Percentiles rank a stretch among this genome's conserved stretches.
phyloP scores from a whole-genome alignment of 345 rosid species.

The Eutrema japonicum region DNA sequence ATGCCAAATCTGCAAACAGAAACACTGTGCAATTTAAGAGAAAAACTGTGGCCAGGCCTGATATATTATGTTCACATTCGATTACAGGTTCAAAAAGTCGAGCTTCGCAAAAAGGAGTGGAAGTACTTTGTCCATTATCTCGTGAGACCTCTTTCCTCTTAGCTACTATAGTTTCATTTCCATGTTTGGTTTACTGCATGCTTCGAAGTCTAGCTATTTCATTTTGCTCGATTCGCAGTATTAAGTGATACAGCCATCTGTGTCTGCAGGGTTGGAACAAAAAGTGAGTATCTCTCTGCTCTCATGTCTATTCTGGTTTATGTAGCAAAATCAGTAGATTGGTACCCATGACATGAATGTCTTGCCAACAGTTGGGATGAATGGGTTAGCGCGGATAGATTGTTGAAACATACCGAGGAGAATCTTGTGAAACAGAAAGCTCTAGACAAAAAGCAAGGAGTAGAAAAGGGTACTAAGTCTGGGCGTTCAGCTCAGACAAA shows the following conservation, averaged over 20 bases:
- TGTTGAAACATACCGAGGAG: conserved; percentile 70
- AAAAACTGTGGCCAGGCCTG: neutral
- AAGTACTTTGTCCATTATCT: conserved; percentile 94
- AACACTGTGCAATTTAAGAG: too few relatives aligned
- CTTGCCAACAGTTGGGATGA: conserved; percentile 90
- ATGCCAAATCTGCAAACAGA: too few relatives aligned
- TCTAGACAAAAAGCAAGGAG: conserved; percentile 61
- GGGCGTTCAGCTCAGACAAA: conserved; percentile 66
- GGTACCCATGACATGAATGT: conserved; percentile 51
- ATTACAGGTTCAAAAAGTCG: conserved; percentile 81
- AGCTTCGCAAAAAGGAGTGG: conserved; percentile 93
- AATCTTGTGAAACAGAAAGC: conserved; percentile 69
- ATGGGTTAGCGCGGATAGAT: conserved; percentile 81
- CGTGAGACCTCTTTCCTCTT: conserved; percentile 54
- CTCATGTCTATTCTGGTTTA: conserved; percentile 27
- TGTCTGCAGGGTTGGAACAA: conserved; percentile 97
- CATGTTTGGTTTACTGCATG: conserved; percentile 19
- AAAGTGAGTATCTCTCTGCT: conserved; percentile 69
- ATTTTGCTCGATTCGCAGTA: conserved; percentile 20
- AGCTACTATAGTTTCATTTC: conserved; percentile 17
- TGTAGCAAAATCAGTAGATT: conserved; percentile 16
- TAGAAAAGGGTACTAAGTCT: conserved; percentile 65
- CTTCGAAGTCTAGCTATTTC: conserved; percentile 14
- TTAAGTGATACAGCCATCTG: conserved; percentile 40
- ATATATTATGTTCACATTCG: conserved; percentile 4